Evolutionary conservation across 2,329 filamentous ascomycete genomes (phyloP), one percentile per base, ranked within the genome.

Genomic region (Colletotrichum siamense): DNA sequence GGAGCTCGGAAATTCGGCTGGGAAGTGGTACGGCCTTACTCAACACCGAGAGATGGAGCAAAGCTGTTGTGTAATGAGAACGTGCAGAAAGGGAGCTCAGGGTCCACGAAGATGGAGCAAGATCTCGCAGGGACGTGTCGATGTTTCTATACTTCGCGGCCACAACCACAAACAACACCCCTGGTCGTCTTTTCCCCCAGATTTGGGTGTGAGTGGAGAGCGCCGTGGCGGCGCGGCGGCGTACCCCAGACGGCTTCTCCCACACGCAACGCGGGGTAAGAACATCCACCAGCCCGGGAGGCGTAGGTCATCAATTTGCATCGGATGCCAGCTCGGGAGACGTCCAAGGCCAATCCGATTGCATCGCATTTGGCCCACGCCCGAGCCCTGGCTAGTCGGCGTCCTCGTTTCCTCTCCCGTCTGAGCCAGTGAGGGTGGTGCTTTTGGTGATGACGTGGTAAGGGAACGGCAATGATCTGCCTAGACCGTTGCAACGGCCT

Each of bases 241-340:
- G 67, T 61, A 75, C 69, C 73, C 73, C 69, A 28, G 73, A 75
- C 68, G 22, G 36, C 28, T 52, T 63, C 52, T 39, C 62, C 73
- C 62, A 75, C 62, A 67, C 64, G 26, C 57, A 61, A 61, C 73
- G 70, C 70, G 73, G 73, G 73, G 70, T 76, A 65, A 49, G 39
- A 55, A 65, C 26, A 67, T 73, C 69, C 73, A 73, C 73, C 44
- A 34, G 44, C n/a, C 44, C 64, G 57, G 36, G 65, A 65, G 22
- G 70, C 69, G 39, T 59, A 24, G 24, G 32, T 32, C n/a, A 64
- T 69, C 32, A 34, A 59, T 57, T 49, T 64, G 49, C 66, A 59
- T 76, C 70, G 70, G 70, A 61, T 69, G 39, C 22, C 61, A 73
- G 36, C 52, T 62, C 69, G 73, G 73, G 22, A 75, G 30, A 18